Evolutionary conservation across 2,329 filamentous ascomycete species (phyloP), one percentile per base, ranked within the genome.

Genomic region (Akanthomyces lecanii): DNA sequence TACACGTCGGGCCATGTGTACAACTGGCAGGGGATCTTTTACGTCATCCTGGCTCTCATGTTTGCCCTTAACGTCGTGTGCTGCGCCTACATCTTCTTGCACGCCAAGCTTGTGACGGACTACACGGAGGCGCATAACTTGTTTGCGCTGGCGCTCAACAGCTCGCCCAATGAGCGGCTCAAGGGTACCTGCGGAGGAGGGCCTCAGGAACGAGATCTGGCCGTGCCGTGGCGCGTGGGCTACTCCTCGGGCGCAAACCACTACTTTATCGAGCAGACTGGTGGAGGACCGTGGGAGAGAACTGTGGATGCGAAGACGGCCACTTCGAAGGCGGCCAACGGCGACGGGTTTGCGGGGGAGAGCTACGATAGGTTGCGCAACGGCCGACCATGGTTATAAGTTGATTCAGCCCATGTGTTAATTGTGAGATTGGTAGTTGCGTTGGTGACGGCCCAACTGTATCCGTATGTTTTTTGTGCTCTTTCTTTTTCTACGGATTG

Each of bases 81-180:
- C 63, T 76, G 91, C 0, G 69, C 77, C 2, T 92, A 91, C 74
- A 72, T 88, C 57, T 70, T 83, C 53, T 78, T 82, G 66, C 71
- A 77, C 6, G 77, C 77, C 0, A 84, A 85, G 0, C 81, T 91
- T 25, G 84, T 94, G 8, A 92, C 89, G 0, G 91, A 94, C 75
- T 92, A 89, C 70, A 90, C 87, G 0, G 90, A 94, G 69, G 89
- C 90, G 0, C 85, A 88, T 61, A 92, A 92, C 70, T 76, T 92
- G 2, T 92, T 93, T 69, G 79, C 86, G 0, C 75, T 92, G 0
- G 88, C 89, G 2, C 79, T 93, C 59, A 92, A 92, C 70, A 77
- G 75, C 59, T 75, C 78, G 1, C 75, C 76, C 3, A 77, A 73
- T 45, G 62, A 64, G 5, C 72, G 72, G 21, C 66, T 79, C 51